Evolutionary conservation across 2,329 filamentous ascomycete species (phyloP), one percentile per base, ranked within the genome.

Genomic region (Lojkania enalia): DNA sequence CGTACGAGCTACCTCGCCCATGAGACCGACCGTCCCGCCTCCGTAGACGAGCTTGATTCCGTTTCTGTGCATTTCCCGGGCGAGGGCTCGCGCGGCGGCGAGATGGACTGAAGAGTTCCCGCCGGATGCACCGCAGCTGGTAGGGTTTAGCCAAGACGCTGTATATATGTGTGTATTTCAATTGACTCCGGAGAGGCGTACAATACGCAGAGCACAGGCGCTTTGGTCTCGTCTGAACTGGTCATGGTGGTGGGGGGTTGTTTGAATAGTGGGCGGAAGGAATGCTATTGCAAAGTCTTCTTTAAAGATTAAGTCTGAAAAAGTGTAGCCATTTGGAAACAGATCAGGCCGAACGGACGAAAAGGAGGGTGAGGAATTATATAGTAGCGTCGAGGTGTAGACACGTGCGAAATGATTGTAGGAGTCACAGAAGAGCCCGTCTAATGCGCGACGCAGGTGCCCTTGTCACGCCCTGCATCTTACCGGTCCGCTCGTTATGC

Each of bases 1-100:
- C 0, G 89, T 91, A 60, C 86, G 86, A 35, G 94, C 90, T 9
- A 97, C 73, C 67, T 96, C 90, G 64, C 94, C 94, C 94, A 99
- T 99, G 35, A 99, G 80, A 7, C 94, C 94, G 27, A 90, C 84
- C 2, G 92, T 97, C 63, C 94, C 94, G 57, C 94, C 94, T 57
- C 94, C 94, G 71, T 97, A 99, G 54, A 97, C 90, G 32, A 99
- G 83, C 7, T 82, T 80, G 61, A 95, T 90, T 67, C 88, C 84
- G 63, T 87, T 80, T 39, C 80, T 78, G 66, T 90, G 86, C 74
- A 97, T 86, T 54, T 79, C 77, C 23, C 76, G 75, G 42, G 86
- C 92, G 12, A 97, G 83, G 20, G 82, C 73, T 29, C 86, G 85
- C 2, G 94, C 94, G 5, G 90, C 85, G 67, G 85, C 83, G 61